Base-by-base conservation (phyloP, 768 basidiomycete species). In the Mycena indigotica region DNA sequence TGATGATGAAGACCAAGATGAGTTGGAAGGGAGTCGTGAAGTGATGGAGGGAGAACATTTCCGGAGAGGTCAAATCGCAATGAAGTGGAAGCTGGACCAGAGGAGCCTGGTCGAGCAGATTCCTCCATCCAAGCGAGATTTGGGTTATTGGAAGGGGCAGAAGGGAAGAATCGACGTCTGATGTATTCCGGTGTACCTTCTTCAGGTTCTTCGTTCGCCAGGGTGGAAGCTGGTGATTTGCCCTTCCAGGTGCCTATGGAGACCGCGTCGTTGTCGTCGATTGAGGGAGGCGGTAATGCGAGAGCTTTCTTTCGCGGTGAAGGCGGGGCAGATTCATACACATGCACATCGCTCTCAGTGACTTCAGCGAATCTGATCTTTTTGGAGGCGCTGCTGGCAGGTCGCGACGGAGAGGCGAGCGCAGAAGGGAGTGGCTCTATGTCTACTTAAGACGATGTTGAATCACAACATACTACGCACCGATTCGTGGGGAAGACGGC, bases 1-100 rank as follows among this genome's bases (percentile, higher is more conserved):
- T 96, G 95, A 67, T 97, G 95, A 71, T 98, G 94, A 3, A 96
- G 77, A 3, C 95, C 95, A 5, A 93, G 80, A 72, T 94, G 87
- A 0, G 91, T 88, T 2, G 93, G 94, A 2, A 96, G 77, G 1
- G 76, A 77, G 0, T 77, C 69, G 2, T 84, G 82, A 2, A 85
- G 65, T 2, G 77, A 67, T 0, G 75, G 57, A 1, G 90, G 77
- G n/a, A 96, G 87, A 0, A 84, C 82, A 10, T 72, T 76, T 5
- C 93, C 94, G 1, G 81, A 77, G 2, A 95, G 81, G 70, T 95
- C 90, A 66, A 94, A 96, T 1, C 91, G 86, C 28, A 82, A 82
- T 60, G 81, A 82, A 35, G 67, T 64, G 3, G 72, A 68, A 10
- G 74, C 51, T 2, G 73, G 55, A 3, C 67, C 58, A 3, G 68